Base-by-base conservation (phyloP, 345 rosid species). In the Excoecaria cochinchinensis region DNA sequence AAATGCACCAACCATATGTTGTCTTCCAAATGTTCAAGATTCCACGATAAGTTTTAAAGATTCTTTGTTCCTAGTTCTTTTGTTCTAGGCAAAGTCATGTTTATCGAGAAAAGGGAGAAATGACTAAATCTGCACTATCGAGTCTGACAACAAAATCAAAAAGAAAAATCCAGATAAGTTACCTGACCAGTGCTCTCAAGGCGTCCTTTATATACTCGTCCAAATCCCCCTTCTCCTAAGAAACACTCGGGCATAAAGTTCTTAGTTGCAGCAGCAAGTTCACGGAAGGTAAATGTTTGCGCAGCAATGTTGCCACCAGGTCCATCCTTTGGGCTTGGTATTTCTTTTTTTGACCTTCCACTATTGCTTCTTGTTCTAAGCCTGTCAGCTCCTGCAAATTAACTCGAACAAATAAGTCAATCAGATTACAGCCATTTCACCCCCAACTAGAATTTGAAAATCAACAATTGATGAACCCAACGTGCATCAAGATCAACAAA, bases 151-250 rank as follows among this genome's bases (percentile, higher is more conserved):
- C 36, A 42, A 73, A 24, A 58, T 65, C 40, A 39, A 36, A 5
- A 48, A n/a, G 10, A 59, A 57, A 24, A 59, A 60, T 16, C 7
- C 3, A 46, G 13, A 56, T 22, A 70, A 70, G 70, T 82, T 85
- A 95, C 99, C 96, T 95, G 99, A 78, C 93, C 93, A 53, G 97
- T 93, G 86, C 84, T 89, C 79, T 93, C 98, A 44, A 95, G 96
- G 46, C 77, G 79, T 24, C 99, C 99, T 77, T 89, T 95, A 85
- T 95, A 91, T 25, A 95, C 99, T 67, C 88, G 97, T 11, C 99
- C 99, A 31, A 95, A 95, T 47, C 99, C 97, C 56, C 99, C 99
- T 91, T 95, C 99, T 8, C 99, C 99, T 73, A 95, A 65, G 85
- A 93, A 95, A 65, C 89, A 90, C 73, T 95, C 99, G 0, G 90